These are phyloP conservation scores for Colletotrichum sp. DNA, from an alignment of 2,329 filamentous ascomycete species.

Conservation along the genomic window DNA sequence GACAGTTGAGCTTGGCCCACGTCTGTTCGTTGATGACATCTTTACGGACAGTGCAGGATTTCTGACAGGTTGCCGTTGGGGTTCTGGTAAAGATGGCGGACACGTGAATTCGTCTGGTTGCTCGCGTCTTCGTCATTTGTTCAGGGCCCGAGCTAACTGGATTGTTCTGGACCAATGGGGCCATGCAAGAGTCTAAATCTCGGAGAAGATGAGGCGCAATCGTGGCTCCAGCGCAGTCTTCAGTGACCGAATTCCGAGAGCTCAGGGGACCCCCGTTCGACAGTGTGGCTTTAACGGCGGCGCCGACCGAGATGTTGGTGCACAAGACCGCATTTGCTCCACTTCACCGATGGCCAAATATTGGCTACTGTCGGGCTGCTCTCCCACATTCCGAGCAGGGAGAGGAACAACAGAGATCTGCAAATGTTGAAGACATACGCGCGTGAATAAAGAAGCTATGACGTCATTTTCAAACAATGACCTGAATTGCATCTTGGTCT, in stretches of 20 bases:
- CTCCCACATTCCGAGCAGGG: neutral
- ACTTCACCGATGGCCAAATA: neutral
- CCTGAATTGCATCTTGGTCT: no score
- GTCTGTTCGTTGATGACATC: neutral
- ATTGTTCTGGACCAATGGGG: neutral
- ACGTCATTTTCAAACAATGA: neutral
- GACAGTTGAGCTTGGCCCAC: neutral
- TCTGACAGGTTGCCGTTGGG: neutral
- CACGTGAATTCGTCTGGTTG: neutral
- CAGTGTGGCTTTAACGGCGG: neutral
- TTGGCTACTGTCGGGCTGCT: neutral
- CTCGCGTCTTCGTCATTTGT: neutral
- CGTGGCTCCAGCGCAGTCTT: neutral
- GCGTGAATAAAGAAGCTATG: neutral
- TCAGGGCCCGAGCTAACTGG: neutral
- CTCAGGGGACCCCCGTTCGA: neutral
- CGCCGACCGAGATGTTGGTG: neutral
- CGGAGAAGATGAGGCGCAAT: neutral
- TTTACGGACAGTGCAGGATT: neutral
- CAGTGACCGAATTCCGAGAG: neutral
- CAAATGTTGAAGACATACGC: accelerated
- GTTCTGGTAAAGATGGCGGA: neutral
- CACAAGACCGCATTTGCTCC: neutral
- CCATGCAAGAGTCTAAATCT: neutral
- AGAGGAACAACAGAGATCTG: neutral